Conservation (phyloP, 192 early-diverging fungal genomes). For the Gaertneriomyces sp. region DNA sequence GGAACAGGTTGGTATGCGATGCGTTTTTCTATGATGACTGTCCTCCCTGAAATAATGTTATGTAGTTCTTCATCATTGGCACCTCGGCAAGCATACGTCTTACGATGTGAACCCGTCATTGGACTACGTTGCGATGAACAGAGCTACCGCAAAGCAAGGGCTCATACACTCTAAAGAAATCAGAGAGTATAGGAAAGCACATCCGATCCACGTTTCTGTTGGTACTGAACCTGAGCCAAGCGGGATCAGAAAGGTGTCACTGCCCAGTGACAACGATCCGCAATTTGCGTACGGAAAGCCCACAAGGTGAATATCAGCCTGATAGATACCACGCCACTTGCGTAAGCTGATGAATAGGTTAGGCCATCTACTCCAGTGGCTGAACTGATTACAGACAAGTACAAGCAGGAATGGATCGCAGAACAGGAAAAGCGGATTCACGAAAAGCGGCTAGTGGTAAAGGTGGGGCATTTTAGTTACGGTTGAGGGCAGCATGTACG, state of each 20-base stretch:
- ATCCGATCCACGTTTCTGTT: slow-evolving; percentile 51
- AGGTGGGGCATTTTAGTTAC: not conserved
- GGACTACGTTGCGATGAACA: slow-evolving; percentile 62
- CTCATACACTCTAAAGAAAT: slow-evolving; percentile 45
- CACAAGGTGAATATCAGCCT: slow-evolving; percentile 37
- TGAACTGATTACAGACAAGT: slow-evolving; percentile 53
- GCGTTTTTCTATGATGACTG: no score
- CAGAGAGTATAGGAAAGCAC: slow-evolving; percentile 38
- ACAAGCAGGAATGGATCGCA: slow-evolving; percentile 49
- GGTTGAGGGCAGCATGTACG: not conserved
- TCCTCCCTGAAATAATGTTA: not conserved
- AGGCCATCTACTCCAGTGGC: slow-evolving; percentile 59
- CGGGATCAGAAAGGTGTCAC: slow-evolving; percentile 30
- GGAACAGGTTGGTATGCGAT: slow-evolving; percentile 34
- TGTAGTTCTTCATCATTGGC: slow-evolving; percentile 55
- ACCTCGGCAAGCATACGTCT: slow-evolving; percentile 35
- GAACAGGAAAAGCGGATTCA: slow-evolving; percentile 25
- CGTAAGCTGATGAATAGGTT: not conserved
- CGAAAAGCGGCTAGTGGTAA: slow-evolving; percentile 11
- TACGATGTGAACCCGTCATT: slow-evolving; percentile 42
- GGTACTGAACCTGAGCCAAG: slow-evolving; percentile 31
- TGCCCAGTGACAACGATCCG: slow-evolving; percentile 52
- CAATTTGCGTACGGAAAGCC: slow-evolving; percentile 57
- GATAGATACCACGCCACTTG: not conserved
- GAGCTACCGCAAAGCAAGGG: slow-evolving; percentile 42